phyloP scores from a whole-genome alignment of 257 asterid genomes.

The Solanum gandarillasii region DNA sequence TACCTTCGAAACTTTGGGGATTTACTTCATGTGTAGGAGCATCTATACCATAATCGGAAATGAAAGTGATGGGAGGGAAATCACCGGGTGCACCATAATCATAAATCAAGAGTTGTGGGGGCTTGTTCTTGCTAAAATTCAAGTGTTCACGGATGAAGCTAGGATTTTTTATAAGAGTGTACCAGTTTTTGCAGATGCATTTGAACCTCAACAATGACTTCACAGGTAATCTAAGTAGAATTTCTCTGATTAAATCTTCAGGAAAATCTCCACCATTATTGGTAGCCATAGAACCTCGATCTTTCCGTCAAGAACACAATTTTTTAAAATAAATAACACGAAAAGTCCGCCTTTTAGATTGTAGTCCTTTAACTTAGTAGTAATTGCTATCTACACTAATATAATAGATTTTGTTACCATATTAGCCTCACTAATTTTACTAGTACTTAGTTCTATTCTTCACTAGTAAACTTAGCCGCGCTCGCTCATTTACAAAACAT shows the following conservation, averaged over 20 bases:
- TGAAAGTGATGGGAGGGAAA: neutral
- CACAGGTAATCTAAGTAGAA: neutral
- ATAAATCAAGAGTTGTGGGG: neutral
- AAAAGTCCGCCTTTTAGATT: neutral
- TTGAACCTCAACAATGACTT: neutral
- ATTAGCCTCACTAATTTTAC: neutral
- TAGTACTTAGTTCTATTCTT: neutral
- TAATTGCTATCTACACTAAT: neutral
- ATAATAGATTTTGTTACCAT: neutral
- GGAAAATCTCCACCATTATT: neutral
- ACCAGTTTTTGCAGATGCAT: neutral
- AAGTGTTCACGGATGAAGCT: neutral
- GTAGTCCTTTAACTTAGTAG: neutral
- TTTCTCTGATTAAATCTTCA: neutral
- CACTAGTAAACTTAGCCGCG: neutral
- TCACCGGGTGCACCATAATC: neutral
- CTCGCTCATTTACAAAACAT: neutral
- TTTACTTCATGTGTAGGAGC: neutral
- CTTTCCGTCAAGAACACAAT: neutral
- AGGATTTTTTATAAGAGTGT: neutral
- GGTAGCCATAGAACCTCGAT: neutral
- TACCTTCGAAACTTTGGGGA: neutral
- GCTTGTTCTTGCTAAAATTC: neutral
- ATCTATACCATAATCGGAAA: neutral
- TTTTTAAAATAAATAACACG: too few relatives aligned